Evolutionary conservation across 139 green algal species (phyloP).

Genomic region (Marvania coccoides): DNA sequence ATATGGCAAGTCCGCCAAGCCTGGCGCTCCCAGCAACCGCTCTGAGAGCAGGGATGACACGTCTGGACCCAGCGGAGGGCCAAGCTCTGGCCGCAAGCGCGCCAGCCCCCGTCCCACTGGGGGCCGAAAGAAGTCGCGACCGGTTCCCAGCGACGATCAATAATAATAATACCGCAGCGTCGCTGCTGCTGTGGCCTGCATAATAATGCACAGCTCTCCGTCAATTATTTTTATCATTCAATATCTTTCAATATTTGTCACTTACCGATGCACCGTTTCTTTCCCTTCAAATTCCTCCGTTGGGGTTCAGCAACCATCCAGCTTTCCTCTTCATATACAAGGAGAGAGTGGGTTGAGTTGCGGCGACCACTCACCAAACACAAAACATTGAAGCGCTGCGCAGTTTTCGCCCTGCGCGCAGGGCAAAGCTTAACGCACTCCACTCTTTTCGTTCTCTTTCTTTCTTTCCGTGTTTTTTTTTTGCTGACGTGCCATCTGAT

Average conservation of each 20-base stretch:
- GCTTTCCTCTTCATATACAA: not conserved
- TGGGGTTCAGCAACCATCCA: not conserved
- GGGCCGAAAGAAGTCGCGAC: not conserved
- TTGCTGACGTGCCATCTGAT: too few species aligned
- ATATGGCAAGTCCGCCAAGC: too few species aligned
- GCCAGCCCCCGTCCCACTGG: not conserved
- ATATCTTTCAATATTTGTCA: not conserved
- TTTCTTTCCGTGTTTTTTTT: too few species aligned
- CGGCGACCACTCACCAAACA: too few species aligned
- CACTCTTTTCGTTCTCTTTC: too few species aligned
- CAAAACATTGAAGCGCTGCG: too few species aligned
- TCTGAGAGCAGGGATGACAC: too few species aligned
- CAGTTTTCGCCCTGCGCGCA: too few species aligned
- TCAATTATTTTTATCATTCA: not conserved
- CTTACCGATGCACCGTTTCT: not conserved
- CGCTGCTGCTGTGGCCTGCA: not conserved
- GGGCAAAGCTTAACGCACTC: too few species aligned
- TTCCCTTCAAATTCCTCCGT: not conserved
- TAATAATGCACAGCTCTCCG: not conserved
- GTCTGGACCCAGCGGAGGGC: not conserved
- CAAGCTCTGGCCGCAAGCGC: not conserved
- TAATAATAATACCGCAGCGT: not conserved
- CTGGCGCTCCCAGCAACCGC: too few species aligned
- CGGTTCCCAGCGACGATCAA: constrained; percentile 9
- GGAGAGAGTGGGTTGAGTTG: too few species aligned